Evolutionary conservation across 768 basidiomycete species (phyloP), one percentile per base, ranked within the genome.

Genomic region (Leccinum subtestaceum): DNA sequence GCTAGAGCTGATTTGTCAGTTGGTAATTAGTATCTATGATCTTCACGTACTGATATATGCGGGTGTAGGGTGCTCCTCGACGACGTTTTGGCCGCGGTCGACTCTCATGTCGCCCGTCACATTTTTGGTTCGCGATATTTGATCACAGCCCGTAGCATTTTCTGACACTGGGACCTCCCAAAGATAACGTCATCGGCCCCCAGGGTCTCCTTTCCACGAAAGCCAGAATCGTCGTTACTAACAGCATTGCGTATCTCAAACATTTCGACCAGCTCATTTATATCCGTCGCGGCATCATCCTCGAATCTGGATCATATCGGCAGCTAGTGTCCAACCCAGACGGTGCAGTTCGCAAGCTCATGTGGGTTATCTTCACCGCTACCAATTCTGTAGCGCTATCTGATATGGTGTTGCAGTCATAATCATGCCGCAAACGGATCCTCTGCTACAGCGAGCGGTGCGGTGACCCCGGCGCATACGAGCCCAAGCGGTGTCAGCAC

Each of bases 131-230:
- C 9, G 59, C 7, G 9, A 36, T 61, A 5, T 7, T 10, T 23
- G 17, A 1, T 56, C 9, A 25, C 29, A 10, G 1, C 38, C 32
- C 13, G 34, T 40, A 27, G 40, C 53, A 4, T n/a, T 29, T 1
- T 57, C 46, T 65, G 25, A 57, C 10, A 19, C 45, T 17, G 2
- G 9, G 64, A 17, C 55, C 65, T 9, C 21, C 49, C 53, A 60
- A 21, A 89, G 93, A 94, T 65, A 80, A 91, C 52, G 90, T 95
- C 43, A 88, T 96, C 56, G 94, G 94, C 2, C 93, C 93, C 2
- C 77, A 84, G 60, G 94, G 94, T 55, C 66, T 96, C 1, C 84
- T 96, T 34, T 83, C 89, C 8, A 81, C 84, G 15, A 95, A 95
- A 72, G 93, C 93, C 10, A 80, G 94, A 31, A 81, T 95, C 55